Evolutionary conservation across 169 alveolate genomes (phyloP), one percentile per base, ranked within the genome.

Genomic region (Miamiensis avidus): DNA sequence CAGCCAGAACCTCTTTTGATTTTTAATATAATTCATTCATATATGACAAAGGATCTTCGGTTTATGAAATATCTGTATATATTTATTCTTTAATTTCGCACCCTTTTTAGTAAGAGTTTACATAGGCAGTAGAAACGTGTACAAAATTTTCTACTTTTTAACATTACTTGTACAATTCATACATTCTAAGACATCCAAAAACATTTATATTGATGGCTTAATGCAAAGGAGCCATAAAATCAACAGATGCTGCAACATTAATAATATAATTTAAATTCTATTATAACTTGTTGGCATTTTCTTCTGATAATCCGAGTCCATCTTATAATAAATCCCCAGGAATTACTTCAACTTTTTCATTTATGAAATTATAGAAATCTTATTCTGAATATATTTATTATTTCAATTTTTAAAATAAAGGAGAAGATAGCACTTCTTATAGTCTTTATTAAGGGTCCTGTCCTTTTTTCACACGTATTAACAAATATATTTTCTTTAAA

Each of bases 71-170:
- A n/a, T 74, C 77, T 15, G 4, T 25, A 74, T 74, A 74, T 74
- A n/a, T 74, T 74, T 28, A 15, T 28, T 74, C 29, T 74, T 28
- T 11, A 74, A 74, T 28, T 15, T 15, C 33, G n/a, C n/a, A n/a
- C 25, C 77, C 77, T 11, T 6, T 28, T 74, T 74, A 15, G 25
- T 74, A 6, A 74, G 77, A 74, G 31, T 74, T 74, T 6, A 74
- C 77, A 29, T 74, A 74, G 25, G 77, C 77, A 28, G 77, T 74
- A 74, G 77, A 74, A 28, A 74, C 31, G 26, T 74, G 77, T 28
- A 74, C 25, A 29, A 74, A 29, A 74, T 74, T 74, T 74, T 6
- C 77, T 26, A 74, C 6, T n/a, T 74, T 74, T 29, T 74, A 15
- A 25, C 77, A 74, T 11, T 74, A 6, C 11, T n/a, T 15, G 6